phyloP scores from a whole-genome alignment of 345 rosid genomes.

The Erodium maritimum region DNA sequence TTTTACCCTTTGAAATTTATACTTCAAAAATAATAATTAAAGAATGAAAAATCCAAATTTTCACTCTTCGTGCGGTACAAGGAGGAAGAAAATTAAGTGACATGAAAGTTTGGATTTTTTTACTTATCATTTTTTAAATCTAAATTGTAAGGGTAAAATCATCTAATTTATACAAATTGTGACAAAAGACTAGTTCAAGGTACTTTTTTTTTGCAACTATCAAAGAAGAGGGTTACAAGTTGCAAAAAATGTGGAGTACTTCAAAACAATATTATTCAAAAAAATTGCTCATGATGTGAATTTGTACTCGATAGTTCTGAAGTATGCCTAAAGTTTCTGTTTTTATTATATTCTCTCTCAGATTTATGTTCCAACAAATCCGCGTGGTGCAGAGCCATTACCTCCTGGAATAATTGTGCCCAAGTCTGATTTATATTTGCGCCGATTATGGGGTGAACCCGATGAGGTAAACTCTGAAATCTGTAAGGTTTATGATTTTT shows the following conservation, averaged over 20 bases:
- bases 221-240: too few relatives aligned
- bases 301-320: neutral
- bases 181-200: too few relatives aligned
- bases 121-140: too few relatives aligned
- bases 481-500: too few relatives aligned
- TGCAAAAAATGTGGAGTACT: too few relatives aligned
- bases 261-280: neutral
- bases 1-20: too few relatives aligned
- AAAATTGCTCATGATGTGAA: neutral
- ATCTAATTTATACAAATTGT: too few relatives aligned
- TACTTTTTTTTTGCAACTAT: too few relatives aligned
- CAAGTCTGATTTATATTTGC: conserved; percentile 70
- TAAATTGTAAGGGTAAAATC: too few relatives aligned
- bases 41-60: too few relatives aligned
- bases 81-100: neutral
- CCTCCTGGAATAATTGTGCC: conserved; percentile 81
- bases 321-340: conserved; percentile 2
- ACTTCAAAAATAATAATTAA: too few relatives aligned
- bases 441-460: conserved; percentile 95
- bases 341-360: conserved; percentile 19
- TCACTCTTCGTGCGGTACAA: neutral
- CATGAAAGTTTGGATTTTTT: too few relatives aligned
- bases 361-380: conserved; percentile 81
- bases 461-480: conserved; percentile 40
- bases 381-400: conserved; percentile 82